Base-by-base conservation (phyloP, 441 rosid species). In the Lepidium campestre region DNA sequence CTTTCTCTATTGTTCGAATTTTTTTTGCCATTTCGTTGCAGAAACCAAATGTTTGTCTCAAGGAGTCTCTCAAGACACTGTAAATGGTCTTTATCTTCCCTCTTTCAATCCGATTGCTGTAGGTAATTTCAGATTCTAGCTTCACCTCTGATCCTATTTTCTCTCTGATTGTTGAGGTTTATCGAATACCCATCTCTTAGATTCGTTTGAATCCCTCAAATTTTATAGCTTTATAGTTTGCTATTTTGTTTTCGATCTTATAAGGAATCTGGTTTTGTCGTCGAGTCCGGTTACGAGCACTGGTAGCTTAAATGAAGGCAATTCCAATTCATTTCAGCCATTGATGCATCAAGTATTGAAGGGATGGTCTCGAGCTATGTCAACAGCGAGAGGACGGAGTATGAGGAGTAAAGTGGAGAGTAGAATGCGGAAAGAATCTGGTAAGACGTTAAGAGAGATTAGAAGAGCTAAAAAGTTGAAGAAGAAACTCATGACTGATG, bases 401-500 rank as follows among this genome's bases (percentile, higher is more conserved):
- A 89, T 93, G 96, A 78, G 96, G 63, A 89, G 96, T 79, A 93
- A 85, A 82, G 96, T 93, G 13, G 97, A 93, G 86, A 85, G 81
- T 49, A 78, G 96, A 52, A 91, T 93, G 96, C 82, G 85, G 47
- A 93, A 81, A 62, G 99, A 93, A 79, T 87, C 97, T 1, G 92
- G 97, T 17, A 93, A 91, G 76, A 87, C 96, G 2, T 69, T 86
- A 10, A 81, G 90, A 75, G 99, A 93, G 90, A 83, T 91, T 73
- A 75, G 97, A 58, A 91, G 97, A 77, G 97, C 97, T 5, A 87
- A 82, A 67, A 91, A 86, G 68, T 67, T 91, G 78, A 89, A 87
- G 85, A 89, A 85, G 89, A 91, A 93, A 74, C 86, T 93, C 67
- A 93, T 93, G 99, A 91, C 96, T 37, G 99, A 93, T 75, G 97